A percentile compares a stretch with the other conserved stretches of the same genome.
phyloP scores from a whole-genome alignment of 2,329 filamentous ascomycete species.

The Zymoseptoria ardabiliae region DNA sequence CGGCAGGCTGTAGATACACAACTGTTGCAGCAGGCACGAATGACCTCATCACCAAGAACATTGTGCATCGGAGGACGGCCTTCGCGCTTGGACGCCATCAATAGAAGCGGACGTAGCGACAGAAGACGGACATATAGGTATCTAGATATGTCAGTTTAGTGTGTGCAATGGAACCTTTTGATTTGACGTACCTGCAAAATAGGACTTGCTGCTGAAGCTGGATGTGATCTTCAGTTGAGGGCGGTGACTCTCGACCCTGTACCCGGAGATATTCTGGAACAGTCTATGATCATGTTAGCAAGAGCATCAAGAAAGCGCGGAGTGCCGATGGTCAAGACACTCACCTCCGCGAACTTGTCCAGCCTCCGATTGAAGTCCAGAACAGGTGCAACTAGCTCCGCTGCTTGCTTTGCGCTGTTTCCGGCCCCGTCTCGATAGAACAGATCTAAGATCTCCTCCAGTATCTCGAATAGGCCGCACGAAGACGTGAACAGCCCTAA shows the following conservation, averaged over 20 bases:
- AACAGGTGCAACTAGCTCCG: slow-evolving; percentile 16
- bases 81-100: slow-evolving; percentile 30
- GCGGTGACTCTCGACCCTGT: neutral
- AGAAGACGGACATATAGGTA: slow-evolving; percentile 21
- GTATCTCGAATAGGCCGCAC: slow-evolving; percentile 18
- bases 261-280: slow-evolving; percentile 16
- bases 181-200: slow-evolving; percentile 7
- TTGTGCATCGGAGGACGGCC: slow-evolving; percentile 11
- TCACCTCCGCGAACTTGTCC: slow-evolving; percentile 16
- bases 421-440: slow-evolving; percentile 17
- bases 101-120: slow-evolving; percentile 19
- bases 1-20: slow-evolving; percentile 31
- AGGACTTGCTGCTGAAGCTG: slow-evolving; percentile 18
- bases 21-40: slow-evolving; percentile 21
- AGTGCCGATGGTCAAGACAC: no score
- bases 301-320: neutral
- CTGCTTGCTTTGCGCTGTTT: slow-evolving; percentile 5
- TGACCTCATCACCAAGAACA: slow-evolving; percentile 31
- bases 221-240: slow-evolving; percentile 13
- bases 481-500: slow-evolving; percentile 25
- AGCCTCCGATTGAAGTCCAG: slow-evolving; percentile 18
- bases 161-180: neutral
- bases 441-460: slow-evolving; percentile 20
- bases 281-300: neutral
- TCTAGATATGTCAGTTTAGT: neutral